Percentiles rank a stretch among this genome's conserved stretches.
phyloP scores from a whole-genome alignment of 2,329 filamentous ascomycete species.

The Aureobasidium sp. region DNA sequence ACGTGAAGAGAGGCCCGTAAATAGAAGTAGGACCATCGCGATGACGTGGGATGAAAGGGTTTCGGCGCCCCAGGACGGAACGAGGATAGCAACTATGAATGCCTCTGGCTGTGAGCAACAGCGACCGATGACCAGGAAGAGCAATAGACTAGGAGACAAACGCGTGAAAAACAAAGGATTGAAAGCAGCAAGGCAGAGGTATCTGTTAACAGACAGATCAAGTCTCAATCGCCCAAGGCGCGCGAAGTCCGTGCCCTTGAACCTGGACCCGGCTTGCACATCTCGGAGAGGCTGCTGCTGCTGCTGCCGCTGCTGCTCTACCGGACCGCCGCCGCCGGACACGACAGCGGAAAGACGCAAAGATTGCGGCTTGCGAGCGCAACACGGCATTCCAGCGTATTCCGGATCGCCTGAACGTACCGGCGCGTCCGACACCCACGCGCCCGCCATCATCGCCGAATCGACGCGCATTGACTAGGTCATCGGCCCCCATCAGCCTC shows the following conservation, averaged over 20 bases:
- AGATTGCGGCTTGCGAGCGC: neutral
- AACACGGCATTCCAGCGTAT: neutral
- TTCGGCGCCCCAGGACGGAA: neutral
- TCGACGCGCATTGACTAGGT: neutral
- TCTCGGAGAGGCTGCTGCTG: slow-evolving; percentile 3
- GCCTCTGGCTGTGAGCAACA: neutral
- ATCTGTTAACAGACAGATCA: too few species aligned
- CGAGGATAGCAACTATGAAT: neutral
- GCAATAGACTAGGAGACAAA: too few species aligned
- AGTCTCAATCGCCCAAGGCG: neutral
- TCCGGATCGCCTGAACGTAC: neutral
- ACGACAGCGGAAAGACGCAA: neutral
- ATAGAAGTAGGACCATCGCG: neutral
- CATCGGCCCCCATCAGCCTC: neutral
- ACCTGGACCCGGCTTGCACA: slow-evolving; percentile 1
- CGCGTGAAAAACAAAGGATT: too few species aligned
- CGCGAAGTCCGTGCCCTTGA: neutral
- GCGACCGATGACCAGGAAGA: too few species aligned
- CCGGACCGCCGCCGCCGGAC: neutral
- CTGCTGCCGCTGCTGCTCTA: too few species aligned
- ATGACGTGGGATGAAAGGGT: neutral
- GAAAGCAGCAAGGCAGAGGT: too few species aligned
- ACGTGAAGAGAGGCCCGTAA: neutral
- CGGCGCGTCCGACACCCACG: neutral
- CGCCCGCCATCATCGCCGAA: neutral